Evolutionary conservation across 371 early-diverging fungal genomes (phyloP), one percentile per base, ranked within the genome.

Genomic region (Nematocida parisii): DNA sequence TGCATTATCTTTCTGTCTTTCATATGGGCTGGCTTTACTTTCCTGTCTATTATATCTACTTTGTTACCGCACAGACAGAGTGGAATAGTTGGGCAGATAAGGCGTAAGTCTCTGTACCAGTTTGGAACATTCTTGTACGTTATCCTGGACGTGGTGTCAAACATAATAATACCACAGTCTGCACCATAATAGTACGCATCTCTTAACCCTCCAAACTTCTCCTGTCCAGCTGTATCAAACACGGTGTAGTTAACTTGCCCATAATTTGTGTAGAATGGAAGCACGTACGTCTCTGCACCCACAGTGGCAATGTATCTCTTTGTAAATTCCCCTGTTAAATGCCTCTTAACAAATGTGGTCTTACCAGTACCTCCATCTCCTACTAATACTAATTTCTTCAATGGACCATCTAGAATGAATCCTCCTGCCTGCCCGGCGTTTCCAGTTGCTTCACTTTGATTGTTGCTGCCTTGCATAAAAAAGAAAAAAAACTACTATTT

Each of bases 331-430:
- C 99, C 99, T 84, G 96, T 94, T 89, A 94, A 90, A 87, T 97
- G 96, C 86, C 97, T 95, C 90, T 98, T 97, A 83, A 98, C 96
- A 86, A 95, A 98, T 82, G 99, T 98, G 83, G 99, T 99, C 90
- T 99, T 98, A 83, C 98, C 98, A 74, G 97, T 96, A 89, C 98
- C 98, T 88, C 98, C 98, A 89, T 98, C 98, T 82, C 98, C 98
- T 86, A 98, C 95, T 89, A 90, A 75, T 70, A 88, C 86, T 66
- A 89, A 56, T 62, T 89, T 88, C 61, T 66, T 66, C 3, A 50
- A 22, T 47, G 75, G 75, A 0, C 52, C 56, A 22, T 62, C 46
- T 7, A 24, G 27, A 13, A 22, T 22, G 15, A 58, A 20, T 40
- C 61, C 24, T 40, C 61, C 73, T 9, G 42, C 42, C 50, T 72